Base-by-base conservation (phyloP, 1,284 basidiomycete species). In the Melampsora occidentalis region DNA sequence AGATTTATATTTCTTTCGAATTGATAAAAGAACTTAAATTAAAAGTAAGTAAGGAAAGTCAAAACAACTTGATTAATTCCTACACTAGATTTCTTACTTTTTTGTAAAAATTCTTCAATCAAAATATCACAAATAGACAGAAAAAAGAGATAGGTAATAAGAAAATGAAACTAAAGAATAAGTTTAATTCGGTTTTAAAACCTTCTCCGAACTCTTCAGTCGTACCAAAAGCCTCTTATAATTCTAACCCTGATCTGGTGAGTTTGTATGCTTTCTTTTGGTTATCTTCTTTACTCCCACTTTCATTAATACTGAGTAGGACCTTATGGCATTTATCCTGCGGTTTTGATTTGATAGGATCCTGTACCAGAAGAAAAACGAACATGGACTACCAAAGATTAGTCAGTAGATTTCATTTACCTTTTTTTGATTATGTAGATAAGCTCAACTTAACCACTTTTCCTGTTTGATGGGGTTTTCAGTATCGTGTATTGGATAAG, bases 401-500 rank as follows among this genome's bases (percentile, higher is more conserved):
- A 53, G 51, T 53, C 14, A 53, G 22, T 53, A 3, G 14, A 3
- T 20, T 53, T 53, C 12, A 53, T 18, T 12, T 53, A 53, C 51
- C 22, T 53, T 14, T 22, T 20, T 53, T 18, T 53, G 3, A 9
- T 35, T 35, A 9, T 4, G 4, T 9, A 4, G 35, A 35, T n/a
- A n/a, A n/a, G n/a, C 35, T 35, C 35, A 35, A 35, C 35, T 35
- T 35, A 9, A 35, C 35, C 35, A 9, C 4, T 35, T 35, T 35
- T 35, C 35, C 9, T 35, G 35, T 35, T 53, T 3, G 51, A 53
- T 22, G 16, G 51, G 51, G 22, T 22, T 53, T 18, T 20, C 51
- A 53, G 51, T 22, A 53, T 53, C 51, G 51, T 53, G 14, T 53
- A 53, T 53, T 53, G 51, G 51, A 53, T 53, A 53, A 53, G 51